Evolutionary conservation across 768 basidiomycete species (phyloP), one percentile per base, ranked within the genome.

Genomic region (Omphalotus guepiniiformis): DNA sequence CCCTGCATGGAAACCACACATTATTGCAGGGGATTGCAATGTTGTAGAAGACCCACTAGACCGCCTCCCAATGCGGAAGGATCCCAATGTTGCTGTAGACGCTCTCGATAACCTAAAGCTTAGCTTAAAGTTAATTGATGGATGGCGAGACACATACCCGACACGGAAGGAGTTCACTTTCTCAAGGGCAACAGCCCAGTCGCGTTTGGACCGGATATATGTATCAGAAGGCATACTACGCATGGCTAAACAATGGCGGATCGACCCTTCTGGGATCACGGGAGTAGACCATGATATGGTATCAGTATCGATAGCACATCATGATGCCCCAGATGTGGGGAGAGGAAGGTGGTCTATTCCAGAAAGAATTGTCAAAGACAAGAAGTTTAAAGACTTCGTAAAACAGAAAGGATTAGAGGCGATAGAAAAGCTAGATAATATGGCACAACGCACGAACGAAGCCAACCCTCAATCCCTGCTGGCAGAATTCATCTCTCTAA

Each of bases 11-110:
- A 53, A 42, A 37, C 66, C 62, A 3, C 63, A 74, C 25, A 11
- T 71, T 0, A 48, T 78, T 39, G 26, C 66, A 0, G 72, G 73
- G 0, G 72, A 78, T 49, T 68, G 68, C 34, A 76, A 78, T 51
- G 25, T 75, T 1, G 64, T 67, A 0, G 71, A 76, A 45, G 66
- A 71, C 1, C 15, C 50, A 0, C 46, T 74, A 0, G 74, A 76
- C 45, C 7, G 67, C 0, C 37, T 69, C 0, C 73, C 72, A 2
- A 29, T 47, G 0, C 49, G 52, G 0, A 1, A 13, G 0, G 69
- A 74, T 28, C 19, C 48, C 0, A 11, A 37, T 1, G 9, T 8
- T 0, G 48, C 61, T 1, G 42, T 49, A 0, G 26, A 53, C 1
- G 54, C 56, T 0, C 53, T 73, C 0, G 47, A 49, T 1, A 36